Percentiles rank a stretch among this genome's conserved stretches.
Evolutionary conservation across 2,329 filamentous ascomycete genomes (phyloP).

Genomic region (Penicillium paneum): DNA sequence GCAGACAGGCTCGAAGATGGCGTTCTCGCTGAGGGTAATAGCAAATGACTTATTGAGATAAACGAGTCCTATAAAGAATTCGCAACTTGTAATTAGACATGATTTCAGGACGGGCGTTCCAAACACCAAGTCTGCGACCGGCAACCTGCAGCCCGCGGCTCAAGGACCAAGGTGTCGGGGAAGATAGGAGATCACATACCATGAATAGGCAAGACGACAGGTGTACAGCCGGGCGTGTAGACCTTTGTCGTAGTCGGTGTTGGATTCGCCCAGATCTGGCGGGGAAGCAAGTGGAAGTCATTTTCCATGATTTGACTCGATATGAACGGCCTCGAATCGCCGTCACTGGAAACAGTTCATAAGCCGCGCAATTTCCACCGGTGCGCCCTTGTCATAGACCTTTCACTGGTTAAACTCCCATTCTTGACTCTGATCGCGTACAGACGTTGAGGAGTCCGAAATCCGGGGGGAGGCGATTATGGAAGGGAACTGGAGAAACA

Average conservation of each 20-base stretch:
- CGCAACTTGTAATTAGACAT: constrained; percentile 2
- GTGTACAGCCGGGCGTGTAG: constrained; percentile 55
- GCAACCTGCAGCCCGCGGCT: not conserved
- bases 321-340: constrained; percentile 12
- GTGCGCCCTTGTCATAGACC: not conserved
- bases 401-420: constrained; percentile 11
- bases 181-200: constrained; percentile 38
- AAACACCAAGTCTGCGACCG: not conserved
- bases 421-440: constrained; percentile 15
- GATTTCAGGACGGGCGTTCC: not conserved
- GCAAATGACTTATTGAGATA: constrained; percentile 42
- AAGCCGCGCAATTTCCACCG: constrained; percentile 9
- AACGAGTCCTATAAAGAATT: constrained; percentile 34
- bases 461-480: not conserved
- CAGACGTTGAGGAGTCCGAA: constrained; percentile 2
- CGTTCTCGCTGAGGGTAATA: constrained; percentile 48
- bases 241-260: constrained; percentile 37
- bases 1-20: constrained; percentile 50
- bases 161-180: not conserved
- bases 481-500: not conserved
- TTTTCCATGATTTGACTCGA: constrained; percentile 32
- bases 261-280: constrained; percentile 42
- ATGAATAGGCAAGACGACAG: constrained; percentile 59
- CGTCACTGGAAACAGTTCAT: constrained; percentile 11
- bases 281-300: constrained; percentile 33